Evolutionary conservation across 2,329 filamentous ascomycete species (phyloP).

Genomic region (Diaporthe vexans): DNA sequence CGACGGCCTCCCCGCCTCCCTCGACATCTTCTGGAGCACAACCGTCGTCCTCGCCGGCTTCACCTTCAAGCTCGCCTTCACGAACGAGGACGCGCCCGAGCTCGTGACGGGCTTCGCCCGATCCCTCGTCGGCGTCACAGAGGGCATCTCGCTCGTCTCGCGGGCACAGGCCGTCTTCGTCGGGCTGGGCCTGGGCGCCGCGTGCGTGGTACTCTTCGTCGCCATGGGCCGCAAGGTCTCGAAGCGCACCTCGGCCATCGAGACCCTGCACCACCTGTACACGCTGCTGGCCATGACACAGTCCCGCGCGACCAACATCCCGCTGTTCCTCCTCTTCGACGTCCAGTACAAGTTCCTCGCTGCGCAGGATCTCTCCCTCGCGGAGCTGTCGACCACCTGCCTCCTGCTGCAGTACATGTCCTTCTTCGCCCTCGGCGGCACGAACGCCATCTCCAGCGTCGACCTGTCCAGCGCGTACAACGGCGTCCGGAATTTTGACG

Average conservation of each 20-base stretch:
- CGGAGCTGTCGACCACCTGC: constrained; percentile 77
- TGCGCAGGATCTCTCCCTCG: constrained; percentile 60
- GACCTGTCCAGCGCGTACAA: constrained; percentile 97
- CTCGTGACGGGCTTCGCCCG: constrained; percentile 68
- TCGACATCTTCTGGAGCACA: constrained; percentile 57
- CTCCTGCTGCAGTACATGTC: constrained; percentile 84
- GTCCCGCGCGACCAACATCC: constrained; percentile 86
- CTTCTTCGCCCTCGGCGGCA: constrained; percentile 92
- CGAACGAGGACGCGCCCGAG: constrained; percentile 88
- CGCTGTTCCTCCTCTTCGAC: constrained; percentile 83
- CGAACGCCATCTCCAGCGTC: constrained; percentile 95
- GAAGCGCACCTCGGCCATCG: constrained; percentile 48
- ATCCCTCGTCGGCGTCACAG: constrained; percentile 56
- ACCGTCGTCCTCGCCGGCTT: constrained; percentile 70
- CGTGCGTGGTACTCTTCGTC: constrained; percentile 57
- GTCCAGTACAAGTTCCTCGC: constrained; percentile 66
- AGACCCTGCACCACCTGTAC: constrained; percentile 77
- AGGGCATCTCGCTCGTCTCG: constrained; percentile 60
- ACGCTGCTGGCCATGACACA: constrained; percentile 89
- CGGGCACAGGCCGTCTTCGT: constrained; percentile 66
- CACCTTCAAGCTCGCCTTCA: constrained; percentile 92
- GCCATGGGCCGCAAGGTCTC: constrained; percentile 48
- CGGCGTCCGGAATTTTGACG: constrained; percentile 84
- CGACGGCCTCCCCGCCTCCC: constrained; percentile 56
- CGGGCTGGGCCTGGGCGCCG: constrained; percentile 57